phyloP scores from a whole-genome alignment of 495 filamentous ascomycete genomes.

The Saxophila tyrrhenica region DNA sequence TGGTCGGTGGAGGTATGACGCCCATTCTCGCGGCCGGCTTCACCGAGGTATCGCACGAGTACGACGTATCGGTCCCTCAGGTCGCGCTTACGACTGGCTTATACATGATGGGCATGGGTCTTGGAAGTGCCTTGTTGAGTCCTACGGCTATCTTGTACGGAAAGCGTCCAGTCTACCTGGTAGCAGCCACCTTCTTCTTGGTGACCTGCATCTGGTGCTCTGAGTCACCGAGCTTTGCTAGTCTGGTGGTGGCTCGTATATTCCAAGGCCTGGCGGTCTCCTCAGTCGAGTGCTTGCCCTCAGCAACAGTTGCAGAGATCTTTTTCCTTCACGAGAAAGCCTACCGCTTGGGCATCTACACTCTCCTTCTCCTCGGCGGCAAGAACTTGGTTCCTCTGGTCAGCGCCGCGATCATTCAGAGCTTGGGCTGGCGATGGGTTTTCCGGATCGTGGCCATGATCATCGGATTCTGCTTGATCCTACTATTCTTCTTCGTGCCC shows the following conservation, averaged over 20 bases:
- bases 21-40: constrained; percentile 87
- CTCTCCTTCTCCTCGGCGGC: constrained; percentile 74
- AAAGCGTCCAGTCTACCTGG: constrained; percentile 84
- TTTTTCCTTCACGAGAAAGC: constrained; percentile 93
- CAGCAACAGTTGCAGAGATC: constrained; percentile 91
- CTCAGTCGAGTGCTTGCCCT: constrained; percentile 88
- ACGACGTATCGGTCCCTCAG: constrained; percentile 54
- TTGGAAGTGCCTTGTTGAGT: constrained; percentile 72
- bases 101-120: constrained; percentile 87
- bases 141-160: constrained; percentile 88
- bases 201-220: constrained; percentile 80
- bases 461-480: constrained; percentile 58
- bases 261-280: constrained; percentile 80
- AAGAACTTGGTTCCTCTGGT: constrained; percentile 88
- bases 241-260: constrained; percentile 70
- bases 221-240: constrained; percentile 63
- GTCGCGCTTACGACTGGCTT: constrained; percentile 87
- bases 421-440: constrained; percentile 56
- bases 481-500: constrained; percentile 85
- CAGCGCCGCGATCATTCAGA: constrained; percentile 73
- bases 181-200: constrained; percentile 64
- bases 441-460: constrained; percentile 70
- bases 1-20: constrained; percentile 90
- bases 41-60: constrained; percentile 61
- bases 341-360: constrained; percentile 93